phyloP scores from a whole-genome alignment of 1,284 basidiomycete species.

The Microbotryomycetes sp. region DNA sequence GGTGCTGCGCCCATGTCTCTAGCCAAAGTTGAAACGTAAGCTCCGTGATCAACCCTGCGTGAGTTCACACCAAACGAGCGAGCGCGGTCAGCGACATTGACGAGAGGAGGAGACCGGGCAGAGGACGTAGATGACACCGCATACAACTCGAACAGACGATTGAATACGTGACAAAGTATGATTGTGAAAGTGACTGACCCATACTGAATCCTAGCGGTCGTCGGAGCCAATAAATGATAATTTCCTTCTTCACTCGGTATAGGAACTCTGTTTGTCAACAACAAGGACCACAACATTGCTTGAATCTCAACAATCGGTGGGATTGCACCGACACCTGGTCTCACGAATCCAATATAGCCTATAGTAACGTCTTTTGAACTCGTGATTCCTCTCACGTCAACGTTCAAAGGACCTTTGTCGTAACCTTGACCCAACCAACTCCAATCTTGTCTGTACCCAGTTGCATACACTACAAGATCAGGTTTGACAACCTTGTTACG shows the following conservation, averaged over 20 bases:
- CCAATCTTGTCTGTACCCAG: slow-evolving; percentile 48
- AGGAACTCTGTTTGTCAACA: slow-evolving; percentile 49
- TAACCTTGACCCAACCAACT: slow-evolving; percentile 53
- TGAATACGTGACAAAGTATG: too few relatives aligned
- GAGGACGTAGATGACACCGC: too few relatives aligned
- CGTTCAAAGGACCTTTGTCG: slow-evolving; percentile 49
- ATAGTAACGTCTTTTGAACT: slow-evolving; percentile 51
- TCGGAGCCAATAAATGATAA: slow-evolving; percentile 56
- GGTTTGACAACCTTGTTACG: slow-evolving; percentile 47
- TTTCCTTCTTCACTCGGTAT: slow-evolving; percentile 48
- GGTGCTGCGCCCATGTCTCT: slow-evolving; percentile 58
- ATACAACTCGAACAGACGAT: too few relatives aligned
- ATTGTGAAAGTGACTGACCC: slow-evolving; percentile 37
- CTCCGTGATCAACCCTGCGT: slow-evolving; percentile 53
- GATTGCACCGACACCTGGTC: slow-evolving; percentile 61
- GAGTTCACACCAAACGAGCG: too few relatives aligned
- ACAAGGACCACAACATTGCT: slow-evolving; percentile 56
- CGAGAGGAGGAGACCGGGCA: background rate
- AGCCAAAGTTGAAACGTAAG: slow-evolving; percentile 57
- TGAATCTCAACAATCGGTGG: slow-evolving; percentile 63
- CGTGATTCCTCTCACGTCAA: slow-evolving; percentile 53
- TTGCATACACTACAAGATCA: slow-evolving; percentile 50
- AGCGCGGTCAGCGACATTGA: background rate
- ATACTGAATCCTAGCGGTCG: slow-evolving; percentile 56
- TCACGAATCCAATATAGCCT: slow-evolving; percentile 58